These are phyloP conservation scores for Leccinum ochraceum DNA, from an alignment of 768 basidiomycete genomes.

Conservation along the genomic window DNA sequence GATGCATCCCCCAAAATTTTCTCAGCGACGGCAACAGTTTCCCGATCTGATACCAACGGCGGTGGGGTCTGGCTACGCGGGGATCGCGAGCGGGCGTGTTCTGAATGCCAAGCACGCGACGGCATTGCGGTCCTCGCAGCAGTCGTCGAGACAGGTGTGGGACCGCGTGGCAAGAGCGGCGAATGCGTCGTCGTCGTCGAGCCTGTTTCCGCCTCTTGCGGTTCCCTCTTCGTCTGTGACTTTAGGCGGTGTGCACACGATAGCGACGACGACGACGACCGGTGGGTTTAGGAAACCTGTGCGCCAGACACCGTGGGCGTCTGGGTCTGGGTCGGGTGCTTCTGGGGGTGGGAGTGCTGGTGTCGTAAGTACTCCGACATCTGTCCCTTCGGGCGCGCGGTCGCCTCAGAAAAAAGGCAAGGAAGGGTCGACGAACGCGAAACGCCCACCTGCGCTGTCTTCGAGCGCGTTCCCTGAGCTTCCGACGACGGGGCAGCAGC, in stretches of 20 bases:
- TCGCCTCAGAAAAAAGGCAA: slow-evolving; percentile 18
- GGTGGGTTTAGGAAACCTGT: slow-evolving; percentile 42
- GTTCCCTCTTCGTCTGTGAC: slow-evolving; percentile 2
- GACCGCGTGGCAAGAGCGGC: slow-evolving; percentile 89
- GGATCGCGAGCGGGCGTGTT: slow-evolving; percentile 78
- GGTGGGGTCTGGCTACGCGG: slow-evolving; percentile 69
- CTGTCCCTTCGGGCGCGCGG: neutral
- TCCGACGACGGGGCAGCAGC: slow-evolving; percentile 43
- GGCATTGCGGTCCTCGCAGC: slow-evolving; percentile 52
- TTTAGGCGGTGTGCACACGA: neutral
- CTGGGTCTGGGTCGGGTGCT: slow-evolving; percentile 16
- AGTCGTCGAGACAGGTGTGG: slow-evolving; percentile 70
- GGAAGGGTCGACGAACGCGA: neutral
- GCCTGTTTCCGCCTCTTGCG: slow-evolving; percentile 35
- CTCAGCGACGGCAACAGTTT: slow-evolving; percentile 81
- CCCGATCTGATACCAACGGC: slow-evolving; percentile 68
- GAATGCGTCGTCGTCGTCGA: slow-evolving; percentile 41
- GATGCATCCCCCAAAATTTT: no score
- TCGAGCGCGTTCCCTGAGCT: slow-evolving; percentile 69
- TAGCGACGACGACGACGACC: neutral
- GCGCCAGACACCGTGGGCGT: slow-evolving; percentile 65
- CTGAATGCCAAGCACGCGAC: slow-evolving; percentile 83
- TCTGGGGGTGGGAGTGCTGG: slow-evolving; percentile 3
- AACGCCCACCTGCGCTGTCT: slow-evolving; percentile 46
- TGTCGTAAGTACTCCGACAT: neutral